Evolutionary conservation across 2,329 filamentous ascomycete genomes (phyloP).

Genomic region (Botrytis fabae): DNA sequence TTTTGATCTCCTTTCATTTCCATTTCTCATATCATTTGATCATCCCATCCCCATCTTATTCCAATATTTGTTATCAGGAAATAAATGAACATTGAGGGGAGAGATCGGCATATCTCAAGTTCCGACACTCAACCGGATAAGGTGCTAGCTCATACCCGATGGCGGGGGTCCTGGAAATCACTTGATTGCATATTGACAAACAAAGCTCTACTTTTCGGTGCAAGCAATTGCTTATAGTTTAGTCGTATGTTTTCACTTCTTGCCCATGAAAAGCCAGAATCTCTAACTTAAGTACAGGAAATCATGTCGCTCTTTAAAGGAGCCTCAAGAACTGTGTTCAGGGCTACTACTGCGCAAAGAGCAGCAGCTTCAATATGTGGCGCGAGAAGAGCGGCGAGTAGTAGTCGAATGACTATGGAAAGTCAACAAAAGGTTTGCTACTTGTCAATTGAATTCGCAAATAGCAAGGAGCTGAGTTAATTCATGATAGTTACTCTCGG

Average conservation of each 20-base stretch:
- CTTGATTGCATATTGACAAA: slow-evolving; percentile 17
- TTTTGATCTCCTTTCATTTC: not conserved
- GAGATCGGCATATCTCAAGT: not conserved
- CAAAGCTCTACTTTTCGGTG: slow-evolving; percentile 8
- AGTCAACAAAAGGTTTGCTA: slow-evolving; percentile 58
- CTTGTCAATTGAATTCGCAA: not conserved
- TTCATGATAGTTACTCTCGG: slow-evolving; percentile 67
- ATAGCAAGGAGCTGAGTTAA: slow-evolving; percentile 25
- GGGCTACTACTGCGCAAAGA: slow-evolving; percentile 31
- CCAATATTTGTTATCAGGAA: not conserved
- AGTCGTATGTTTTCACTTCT: slow-evolving; percentile 5
- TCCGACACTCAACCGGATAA: slow-evolving; percentile 10
- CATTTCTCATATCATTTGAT: not conserved
- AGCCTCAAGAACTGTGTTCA: slow-evolving; percentile 34
- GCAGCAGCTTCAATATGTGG: slow-evolving; percentile 32
- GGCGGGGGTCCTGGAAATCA: slow-evolving; percentile 5
- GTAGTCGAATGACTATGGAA: slow-evolving; percentile 43
- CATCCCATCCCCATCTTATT: not conserved
- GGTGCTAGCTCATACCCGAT: slow-evolving; percentile 12
- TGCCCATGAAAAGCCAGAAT: not conserved
- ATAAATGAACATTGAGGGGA: slow-evolving; percentile 1
- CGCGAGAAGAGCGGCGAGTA: slow-evolving; percentile 36
- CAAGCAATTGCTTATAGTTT: slow-evolving; percentile 15
- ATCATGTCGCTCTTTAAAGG: slow-evolving; percentile 40
- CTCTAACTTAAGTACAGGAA: slow-evolving; percentile 25